Conservation (phyloP, 768 basidiomycete genomes). For the Mycena haematopus region DNA sequence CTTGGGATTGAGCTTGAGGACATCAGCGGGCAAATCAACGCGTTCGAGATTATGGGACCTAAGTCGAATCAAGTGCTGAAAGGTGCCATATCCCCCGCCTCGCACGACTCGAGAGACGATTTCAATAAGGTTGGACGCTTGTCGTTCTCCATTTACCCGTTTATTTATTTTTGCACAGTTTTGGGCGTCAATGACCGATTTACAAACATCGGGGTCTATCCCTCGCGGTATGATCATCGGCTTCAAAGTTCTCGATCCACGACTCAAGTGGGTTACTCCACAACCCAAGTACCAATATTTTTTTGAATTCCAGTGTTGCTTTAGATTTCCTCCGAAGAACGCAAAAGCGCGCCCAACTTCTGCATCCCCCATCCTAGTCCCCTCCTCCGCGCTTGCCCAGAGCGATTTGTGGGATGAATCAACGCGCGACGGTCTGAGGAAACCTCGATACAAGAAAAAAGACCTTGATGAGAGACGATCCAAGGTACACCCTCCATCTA, state of each 20-base stretch:
- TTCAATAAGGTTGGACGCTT: constrained; percentile 59
- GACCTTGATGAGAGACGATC: constrained; percentile 86
- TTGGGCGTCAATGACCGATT: constrained; percentile 65
- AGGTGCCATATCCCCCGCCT: constrained; percentile 61
- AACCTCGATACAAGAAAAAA: constrained; percentile 78
- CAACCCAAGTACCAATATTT: too few relatives aligned
- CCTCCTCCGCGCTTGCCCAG: constrained; percentile 62
- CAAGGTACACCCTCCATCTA: constrained; percentile 51
- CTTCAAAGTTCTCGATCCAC: constrained; percentile 83
- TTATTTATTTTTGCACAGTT: constrained; percentile 51
- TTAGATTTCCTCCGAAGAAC: constrained; percentile 88
- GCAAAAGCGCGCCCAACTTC: constrained; percentile 49
- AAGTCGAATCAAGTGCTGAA: constrained; percentile 77
- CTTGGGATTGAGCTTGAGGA: constrained; percentile 71
- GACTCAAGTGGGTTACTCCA: constrained; percentile 67
- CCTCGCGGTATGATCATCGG: constrained; percentile 82
- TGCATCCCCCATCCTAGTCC: constrained; percentile 50
- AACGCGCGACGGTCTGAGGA: constrained; percentile 55
- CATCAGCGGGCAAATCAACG: constrained; percentile 71
- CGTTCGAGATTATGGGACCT: constrained; percentile 92
- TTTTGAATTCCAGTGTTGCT: too few relatives aligned
- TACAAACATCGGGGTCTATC: constrained; percentile 71
- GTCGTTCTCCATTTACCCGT: constrained; percentile 2
- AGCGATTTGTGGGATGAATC: constrained; percentile 79
- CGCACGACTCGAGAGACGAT: constrained; percentile 55